Evolutionary conservation across 192 early-diverging fungal genomes (phyloP), one percentile per base, ranked within the genome.

Genomic region (Backusella luteola): DNA sequence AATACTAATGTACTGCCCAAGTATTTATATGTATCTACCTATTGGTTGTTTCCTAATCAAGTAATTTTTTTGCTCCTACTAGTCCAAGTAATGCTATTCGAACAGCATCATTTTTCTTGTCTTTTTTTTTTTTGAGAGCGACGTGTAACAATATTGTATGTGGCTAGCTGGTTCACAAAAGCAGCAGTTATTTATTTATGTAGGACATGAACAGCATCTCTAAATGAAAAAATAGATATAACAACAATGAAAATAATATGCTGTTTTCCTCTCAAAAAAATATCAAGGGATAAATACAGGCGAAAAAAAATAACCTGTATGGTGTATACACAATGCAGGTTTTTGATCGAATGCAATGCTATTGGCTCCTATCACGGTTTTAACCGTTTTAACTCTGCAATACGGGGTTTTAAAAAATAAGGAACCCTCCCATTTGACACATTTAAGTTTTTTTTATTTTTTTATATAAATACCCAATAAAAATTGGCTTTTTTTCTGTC

Each of bases 381-480:
- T 63, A 63, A 63, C 56, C 56, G 4, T 26, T 49, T 49, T 23
- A 23, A 26, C 29, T 59, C 56, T 59, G 56, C 21, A 59, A 0
- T 12, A 44, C 56, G 6, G 56, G 11, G 56, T 63, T 23, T 63
- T 49, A 49, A 49, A 49, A 63, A 63, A 29, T 63, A 23, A 63
- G 23, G 56, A 1, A 11, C 21, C 7, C 56, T 63, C 56, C 53
- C 56, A 63, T 63, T 63, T 63, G 56, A 63, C 56, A 63, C 56
- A 63, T 63, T 63, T 63, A 63, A 63, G 56, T 63, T 63, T 29
- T 49, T 49, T n/a, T 49, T n/a, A 1, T 49, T 49, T 63, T 63
- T 63, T 63, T n/a, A 63, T 63, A 63, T 63, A 63, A 63, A 63
- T 49, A 63, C 21, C 56, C 56, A 63, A 29, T 23, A 63, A 63